Evolutionary conservation across 306 rosid genomes (phyloP).

Genomic region (Pyrus betulifolia): DNA sequence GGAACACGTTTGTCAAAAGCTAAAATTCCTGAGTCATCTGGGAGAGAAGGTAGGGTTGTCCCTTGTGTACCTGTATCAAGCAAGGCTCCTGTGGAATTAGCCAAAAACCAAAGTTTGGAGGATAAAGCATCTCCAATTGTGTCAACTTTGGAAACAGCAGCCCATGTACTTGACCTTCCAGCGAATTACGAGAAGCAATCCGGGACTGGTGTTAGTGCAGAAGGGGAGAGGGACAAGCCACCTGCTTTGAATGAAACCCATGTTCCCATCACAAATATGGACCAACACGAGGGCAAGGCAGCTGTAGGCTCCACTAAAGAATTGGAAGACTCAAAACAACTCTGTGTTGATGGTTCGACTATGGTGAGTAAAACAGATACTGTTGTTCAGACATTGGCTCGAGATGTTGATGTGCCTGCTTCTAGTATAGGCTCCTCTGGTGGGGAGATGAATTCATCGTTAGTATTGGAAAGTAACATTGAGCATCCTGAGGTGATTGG

Average conservation of each 20-base stretch:
- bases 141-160: slow-evolving; percentile 8
- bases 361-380: slow-evolving; percentile 19
- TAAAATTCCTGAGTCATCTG: slow-evolving; percentile 42
- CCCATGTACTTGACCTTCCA: slow-evolving; percentile 21
- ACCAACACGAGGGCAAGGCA: slow-evolving; percentile 16
- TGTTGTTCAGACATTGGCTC: slow-evolving; percentile 22
- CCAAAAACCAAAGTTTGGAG: slow-evolving; percentile 26
- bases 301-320: slow-evolving; percentile 20
- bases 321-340: slow-evolving; percentile 26
- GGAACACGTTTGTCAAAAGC: slow-evolving; percentile 69
- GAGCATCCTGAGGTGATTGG: slow-evolving; percentile 19
- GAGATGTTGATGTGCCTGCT: slow-evolving; percentile 18
- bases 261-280: slow-evolving; percentile 8
- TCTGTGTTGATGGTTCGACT: slow-evolving; percentile 18
- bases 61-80: slow-evolving; percentile 20
- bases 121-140: slow-evolving; percentile 20
- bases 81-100: slow-evolving; percentile 32
- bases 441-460: slow-evolving; percentile 24
- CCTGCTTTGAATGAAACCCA: slow-evolving; percentile 23
- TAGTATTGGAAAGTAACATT: slow-evolving; percentile 13
- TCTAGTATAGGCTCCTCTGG: slow-evolving; percentile 11
- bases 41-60: slow-evolving; percentile 43
- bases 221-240: slow-evolving; percentile 1
- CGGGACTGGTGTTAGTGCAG: slow-evolving; percentile 14
- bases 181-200: slow-evolving; percentile 20